phyloP scores from a whole-genome alignment of 345 rosid genomes.

The Salix brachista region DNA sequence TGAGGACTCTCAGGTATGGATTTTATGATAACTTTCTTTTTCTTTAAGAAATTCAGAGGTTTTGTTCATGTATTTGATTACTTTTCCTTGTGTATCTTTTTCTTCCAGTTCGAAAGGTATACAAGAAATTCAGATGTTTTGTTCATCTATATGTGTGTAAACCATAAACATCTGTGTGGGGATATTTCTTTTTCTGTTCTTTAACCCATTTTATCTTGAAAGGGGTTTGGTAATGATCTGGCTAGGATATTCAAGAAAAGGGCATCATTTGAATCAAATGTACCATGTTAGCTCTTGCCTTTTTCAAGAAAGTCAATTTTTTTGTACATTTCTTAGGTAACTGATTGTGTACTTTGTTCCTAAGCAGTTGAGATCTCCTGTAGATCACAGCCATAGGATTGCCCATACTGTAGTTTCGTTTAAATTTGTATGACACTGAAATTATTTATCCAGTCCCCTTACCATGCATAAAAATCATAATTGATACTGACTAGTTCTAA shows the following conservation, averaged over 20 bases:
- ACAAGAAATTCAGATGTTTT: not conserved
- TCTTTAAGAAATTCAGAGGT: not conserved
- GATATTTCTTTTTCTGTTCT: not conserved
- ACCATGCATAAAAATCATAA: not conserved
- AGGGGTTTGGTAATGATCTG: not conserved
- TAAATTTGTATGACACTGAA: not conserved
- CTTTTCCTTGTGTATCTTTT: not conserved
- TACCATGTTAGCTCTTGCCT: not conserved
- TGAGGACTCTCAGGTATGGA: conserved; percentile 67
- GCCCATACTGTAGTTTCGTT: not conserved
- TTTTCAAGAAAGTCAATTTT: not conserved
- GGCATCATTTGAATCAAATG: not conserved
- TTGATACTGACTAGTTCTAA: not conserved
- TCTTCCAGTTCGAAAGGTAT: not conserved
- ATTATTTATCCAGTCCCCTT: not conserved
- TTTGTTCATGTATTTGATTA: not conserved
- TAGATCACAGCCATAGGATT: not conserved
- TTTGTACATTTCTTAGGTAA: not conserved
- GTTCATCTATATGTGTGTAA: not conserved
- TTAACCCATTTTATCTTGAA: not conserved
- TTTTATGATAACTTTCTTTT: not conserved
- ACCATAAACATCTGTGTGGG: not conserved
- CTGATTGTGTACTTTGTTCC: not conserved
- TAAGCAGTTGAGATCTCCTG: not conserved
- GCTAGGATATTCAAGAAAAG: not conserved